Conservation (phyloP, 805 yeast species). For the Tetrapisispora namnaoensis region DNA sequence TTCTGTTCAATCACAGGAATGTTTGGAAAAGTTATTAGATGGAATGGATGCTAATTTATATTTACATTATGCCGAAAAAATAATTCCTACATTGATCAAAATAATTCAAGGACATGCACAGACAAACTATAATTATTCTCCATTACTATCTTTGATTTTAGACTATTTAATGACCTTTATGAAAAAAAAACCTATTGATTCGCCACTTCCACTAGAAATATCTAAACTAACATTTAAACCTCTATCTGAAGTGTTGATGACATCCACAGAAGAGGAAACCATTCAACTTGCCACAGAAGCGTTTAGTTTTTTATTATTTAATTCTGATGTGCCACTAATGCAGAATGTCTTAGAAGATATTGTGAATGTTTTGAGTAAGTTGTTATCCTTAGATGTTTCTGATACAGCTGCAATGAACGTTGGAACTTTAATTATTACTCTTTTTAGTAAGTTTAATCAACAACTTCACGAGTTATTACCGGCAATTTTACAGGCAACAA, state of each 20-base stretch:
- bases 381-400: constrained; percentile 58
- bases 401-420: constrained; percentile 78
- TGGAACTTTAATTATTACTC: constrained; percentile 52
- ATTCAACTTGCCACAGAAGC: constrained; percentile 71
- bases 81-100: constrained; percentile 42
- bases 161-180: constrained; percentile 23
- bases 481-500: constrained; percentile 65
- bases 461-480: constrained; percentile 31
- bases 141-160: constrained; percentile 36
- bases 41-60: constrained; percentile 39
- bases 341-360: constrained; percentile 18
- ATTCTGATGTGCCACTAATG: constrained; percentile 24
- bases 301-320: constrained; percentile 47
- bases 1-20: constrained; percentile 56
- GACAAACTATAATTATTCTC: constrained; percentile 39
- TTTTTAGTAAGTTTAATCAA: constrained; percentile 43
- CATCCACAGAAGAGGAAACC: constrained; percentile 63
- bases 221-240: constrained; percentile 20
- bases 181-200: constrained; percentile 24
- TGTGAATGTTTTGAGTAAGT: constrained; percentile 48
- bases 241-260: constrained; percentile 19
- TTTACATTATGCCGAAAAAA: constrained; percentile 37
- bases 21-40: constrained; percentile 50
- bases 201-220: constrained; percentile 20
- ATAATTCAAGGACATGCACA: constrained; percentile 22